Evolutionary conservation across 1,284 basidiomycete genomes (phyloP).

Genomic region (Cutaneotrichosporon dermatis): DNA sequence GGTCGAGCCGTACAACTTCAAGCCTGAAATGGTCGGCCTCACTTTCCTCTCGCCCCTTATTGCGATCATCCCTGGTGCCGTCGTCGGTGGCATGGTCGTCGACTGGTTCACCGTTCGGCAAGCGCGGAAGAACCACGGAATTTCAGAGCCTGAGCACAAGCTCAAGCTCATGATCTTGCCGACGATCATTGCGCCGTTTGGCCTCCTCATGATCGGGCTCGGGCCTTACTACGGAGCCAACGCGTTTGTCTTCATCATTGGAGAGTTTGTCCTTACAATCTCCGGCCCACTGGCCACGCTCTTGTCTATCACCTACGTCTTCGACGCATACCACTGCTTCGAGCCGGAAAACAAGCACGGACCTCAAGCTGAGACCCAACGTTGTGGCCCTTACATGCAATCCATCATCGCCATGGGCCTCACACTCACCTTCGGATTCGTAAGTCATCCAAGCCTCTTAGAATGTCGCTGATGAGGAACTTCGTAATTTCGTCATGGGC

Average conservation of each 20-base stretch:
- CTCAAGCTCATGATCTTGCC: conserved; percentile 18
- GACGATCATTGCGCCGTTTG: conserved; percentile 15
- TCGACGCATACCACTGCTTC: conserved; percentile 16
- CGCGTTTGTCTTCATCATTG: conserved; percentile 27
- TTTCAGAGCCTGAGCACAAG: conserved; percentile 25
- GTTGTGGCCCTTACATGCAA: conserved; percentile 19
- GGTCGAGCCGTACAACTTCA: conserved; percentile 24
- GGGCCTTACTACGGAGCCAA: conserved; percentile 23
- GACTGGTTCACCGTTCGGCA: conserved; percentile 14
- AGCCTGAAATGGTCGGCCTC: conserved; percentile 20
- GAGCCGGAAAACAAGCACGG: conserved; percentile 10
- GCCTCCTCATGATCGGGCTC: conserved; percentile 27
- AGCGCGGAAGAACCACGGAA: conserved; percentile 17
- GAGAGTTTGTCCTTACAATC: conserved; percentile 21
- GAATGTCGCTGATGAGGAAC: too few species aligned
- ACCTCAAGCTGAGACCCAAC: conserved; percentile 15
- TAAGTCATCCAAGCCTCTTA: too few species aligned
- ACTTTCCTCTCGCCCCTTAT: conserved; percentile 24
- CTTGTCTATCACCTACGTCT: conserved; percentile 20
- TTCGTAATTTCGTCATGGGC: too few species aligned
- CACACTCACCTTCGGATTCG: conserved; percentile 10
- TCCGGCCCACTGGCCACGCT: conserved; percentile 23
- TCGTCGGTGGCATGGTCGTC: conserved; percentile 10
- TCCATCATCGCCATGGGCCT: conserved; percentile 22
- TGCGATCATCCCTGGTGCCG: conserved; percentile 22